A percentile compares a stretch with the other conserved stretches of the same genome.
Evolutionary conservation across 148 eudicot species (phyloP).

Genomic region (Diospyros kaki): DNA sequence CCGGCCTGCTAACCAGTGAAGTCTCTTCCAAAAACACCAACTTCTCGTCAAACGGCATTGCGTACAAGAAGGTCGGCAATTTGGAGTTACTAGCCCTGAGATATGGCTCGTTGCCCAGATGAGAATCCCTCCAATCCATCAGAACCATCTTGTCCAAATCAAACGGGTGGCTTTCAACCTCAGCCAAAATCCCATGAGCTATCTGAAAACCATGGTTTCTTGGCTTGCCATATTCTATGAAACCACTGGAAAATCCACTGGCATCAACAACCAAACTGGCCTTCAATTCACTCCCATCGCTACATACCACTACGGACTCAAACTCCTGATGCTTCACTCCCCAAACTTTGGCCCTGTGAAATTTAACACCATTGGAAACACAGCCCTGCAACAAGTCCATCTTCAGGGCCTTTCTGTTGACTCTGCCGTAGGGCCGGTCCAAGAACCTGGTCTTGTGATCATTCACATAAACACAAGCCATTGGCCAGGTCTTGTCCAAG

Average conservation of each 20-base stretch:
- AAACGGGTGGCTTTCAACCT: conserved; percentile 48
- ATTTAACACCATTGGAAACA: conserved; percentile 28
- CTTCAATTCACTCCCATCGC: conserved; percentile 38
- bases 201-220: conserved; percentile 46
- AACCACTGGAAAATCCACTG: conserved; percentile 42
- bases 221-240: conserved; percentile 40
- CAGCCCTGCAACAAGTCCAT: conserved; percentile 32
- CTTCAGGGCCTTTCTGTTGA: conserved; percentile 29
- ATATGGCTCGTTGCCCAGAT: conserved; percentile 45
- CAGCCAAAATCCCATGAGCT: conserved; percentile 51
- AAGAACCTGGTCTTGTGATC: conserved; percentile 37
- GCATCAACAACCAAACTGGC: conserved; percentile 45
- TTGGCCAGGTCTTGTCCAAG: conserved; percentile 45
- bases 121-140: conserved; percentile 56
- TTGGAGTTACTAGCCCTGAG: conserved; percentile 25
- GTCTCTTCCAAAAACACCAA: conserved; percentile 47
- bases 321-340: conserved; percentile 39
- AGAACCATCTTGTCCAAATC: conserved; percentile 48
- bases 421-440: conserved; percentile 43
- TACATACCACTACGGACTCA: conserved; percentile 37
- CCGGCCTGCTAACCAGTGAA: conserved; percentile 42
- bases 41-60: conserved; percentile 50
- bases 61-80: conserved; percentile 42
- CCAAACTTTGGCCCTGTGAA: conserved; percentile 38
- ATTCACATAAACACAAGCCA: conserved; percentile 32